A percentile compares a stretch with the other conserved stretches of the same genome.
These are phyloP conservation scores for Colletotrichum sublineola DNA, from an alignment of 2,329 filamentous ascomycete species.

Conservation along the genomic window DNA sequence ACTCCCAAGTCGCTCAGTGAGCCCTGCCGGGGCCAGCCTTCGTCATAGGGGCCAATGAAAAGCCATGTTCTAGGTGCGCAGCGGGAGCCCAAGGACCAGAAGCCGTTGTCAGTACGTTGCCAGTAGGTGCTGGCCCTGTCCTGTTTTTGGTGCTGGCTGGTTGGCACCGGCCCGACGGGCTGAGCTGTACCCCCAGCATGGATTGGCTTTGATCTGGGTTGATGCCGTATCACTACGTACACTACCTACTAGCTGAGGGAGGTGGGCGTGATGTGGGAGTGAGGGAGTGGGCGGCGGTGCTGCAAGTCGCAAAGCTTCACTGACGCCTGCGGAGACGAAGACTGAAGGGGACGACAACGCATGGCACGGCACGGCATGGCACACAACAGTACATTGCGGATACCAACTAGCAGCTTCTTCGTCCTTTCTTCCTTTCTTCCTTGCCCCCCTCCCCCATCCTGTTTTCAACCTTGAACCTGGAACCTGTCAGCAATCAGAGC, in stretches of 20 bases:
- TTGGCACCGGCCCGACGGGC: slow-evolving; percentile 11
- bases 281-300: slow-evolving; percentile 1
- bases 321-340: slow-evolving; percentile 35
- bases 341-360: slow-evolving; percentile 29
- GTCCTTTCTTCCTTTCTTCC: slow-evolving; percentile 7
- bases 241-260: neutral
- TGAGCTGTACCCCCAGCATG: neutral
- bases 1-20: neutral
- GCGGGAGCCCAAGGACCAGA: slow-evolving; percentile 5
- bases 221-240: slow-evolving; percentile 24
- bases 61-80: slow-evolving; percentile 13
- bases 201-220: slow-evolving; percentile 7
- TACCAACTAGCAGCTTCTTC: slow-evolving; percentile 18
- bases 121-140: neutral
- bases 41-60: slow-evolving; percentile 27
- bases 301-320: slow-evolving; percentile 29
- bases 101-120: slow-evolving; percentile 15
- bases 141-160: neutral
- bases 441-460: slow-evolving; percentile 23
- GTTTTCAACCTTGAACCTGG: slow-evolving; percentile 35
- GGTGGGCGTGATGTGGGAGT: slow-evolving; percentile 2
- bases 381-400: slow-evolving; percentile 8
- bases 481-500: slow-evolving; percentile 37
- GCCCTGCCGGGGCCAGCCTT: slow-evolving; percentile 12
- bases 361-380: slow-evolving; percentile 6